phyloP scores from a whole-genome alignment of 371 early-diverging fungal genomes.

The Actinomortierella wolfii region DNA sequence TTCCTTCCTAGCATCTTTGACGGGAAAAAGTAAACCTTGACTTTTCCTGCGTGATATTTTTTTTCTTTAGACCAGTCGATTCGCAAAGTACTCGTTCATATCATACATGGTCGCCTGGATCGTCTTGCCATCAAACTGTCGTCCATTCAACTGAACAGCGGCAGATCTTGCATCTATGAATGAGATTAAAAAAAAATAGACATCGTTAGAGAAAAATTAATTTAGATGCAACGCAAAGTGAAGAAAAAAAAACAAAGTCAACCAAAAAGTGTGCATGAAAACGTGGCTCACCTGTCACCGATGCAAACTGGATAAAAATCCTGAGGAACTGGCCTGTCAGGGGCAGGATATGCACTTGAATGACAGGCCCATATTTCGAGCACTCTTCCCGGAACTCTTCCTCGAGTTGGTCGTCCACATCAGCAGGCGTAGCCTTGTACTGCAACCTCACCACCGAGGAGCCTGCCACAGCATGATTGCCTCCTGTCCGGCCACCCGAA shows the following conservation, averaged over 20 bases:
- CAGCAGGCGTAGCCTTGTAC: slow-evolving; percentile 60
- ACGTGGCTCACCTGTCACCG: slow-evolving; percentile 44
- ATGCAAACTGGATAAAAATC: slow-evolving; percentile 68
- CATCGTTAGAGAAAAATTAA: not conserved
- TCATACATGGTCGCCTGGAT: slow-evolving; percentile 61
- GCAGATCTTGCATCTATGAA: slow-evolving; percentile 56
- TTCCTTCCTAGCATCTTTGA: no score
- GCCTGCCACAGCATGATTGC: slow-evolving; percentile 5
- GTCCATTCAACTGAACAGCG: slow-evolving; percentile 60
- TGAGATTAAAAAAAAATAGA: not conserved
- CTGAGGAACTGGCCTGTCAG: slow-evolving; percentile 48
- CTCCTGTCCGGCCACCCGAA: no score
- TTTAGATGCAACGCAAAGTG: not conserved
- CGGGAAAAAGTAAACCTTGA: no score
- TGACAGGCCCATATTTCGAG: slow-evolving; percentile 65
- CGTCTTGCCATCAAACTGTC: slow-evolving; percentile 76
- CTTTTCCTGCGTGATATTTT: not conserved
- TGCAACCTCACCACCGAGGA: slow-evolving; percentile 61
- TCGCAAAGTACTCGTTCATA: slow-evolving; percentile 40
- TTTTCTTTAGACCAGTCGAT: slow-evolving; percentile 19
- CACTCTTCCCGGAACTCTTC: slow-evolving; percentile 76
- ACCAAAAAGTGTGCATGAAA: no score
- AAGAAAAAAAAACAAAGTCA: no score
- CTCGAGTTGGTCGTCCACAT: slow-evolving; percentile 71
- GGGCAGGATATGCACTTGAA: slow-evolving; percentile 54